phyloP scores from a whole-genome alignment of 2,329 filamentous ascomycete genomes.

The Talaromyces sp. region DNA sequence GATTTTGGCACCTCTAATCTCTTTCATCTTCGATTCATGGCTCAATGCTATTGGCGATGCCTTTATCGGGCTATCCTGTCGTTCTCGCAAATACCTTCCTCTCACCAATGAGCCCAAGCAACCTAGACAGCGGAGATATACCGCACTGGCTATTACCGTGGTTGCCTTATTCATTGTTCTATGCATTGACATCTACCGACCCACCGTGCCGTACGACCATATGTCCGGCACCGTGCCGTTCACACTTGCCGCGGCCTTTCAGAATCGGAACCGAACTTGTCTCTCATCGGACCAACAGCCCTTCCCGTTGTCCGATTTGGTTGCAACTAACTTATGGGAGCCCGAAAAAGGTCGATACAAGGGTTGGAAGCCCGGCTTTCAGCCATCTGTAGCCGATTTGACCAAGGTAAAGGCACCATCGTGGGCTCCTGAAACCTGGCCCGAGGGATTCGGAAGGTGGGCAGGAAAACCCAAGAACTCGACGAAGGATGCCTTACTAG shows the following conservation, averaged over 20 bases:
- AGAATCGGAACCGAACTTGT: not conserved
- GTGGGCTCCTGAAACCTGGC: slow-evolving; percentile 24
- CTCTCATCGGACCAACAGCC: slow-evolving; percentile 14
- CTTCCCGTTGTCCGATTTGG: slow-evolving; percentile 24
- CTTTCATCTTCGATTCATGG: slow-evolving; percentile 20
- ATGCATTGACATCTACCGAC: slow-evolving; percentile 22
- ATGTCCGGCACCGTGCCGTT: slow-evolving; percentile 29
- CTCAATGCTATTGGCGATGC: slow-evolving; percentile 20
- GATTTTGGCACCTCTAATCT: slow-evolving; percentile 19
- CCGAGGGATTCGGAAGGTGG: slow-evolving; percentile 27
- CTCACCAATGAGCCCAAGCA: slow-evolving; percentile 10
- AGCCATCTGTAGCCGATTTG: slow-evolving; percentile 13
- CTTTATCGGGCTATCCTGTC: slow-evolving; percentile 14
- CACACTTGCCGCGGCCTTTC: slow-evolving; percentile 21
- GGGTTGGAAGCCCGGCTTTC: slow-evolving; percentile 26
- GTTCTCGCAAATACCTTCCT: slow-evolving; percentile 16
- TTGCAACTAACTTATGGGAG: slow-evolving; percentile 27
- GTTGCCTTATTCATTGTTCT: not conserved
- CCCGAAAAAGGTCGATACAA: slow-evolving; percentile 24
- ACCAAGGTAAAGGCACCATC: slow-evolving; percentile 15
- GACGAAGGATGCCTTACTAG: not conserved
- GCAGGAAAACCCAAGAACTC: not conserved
- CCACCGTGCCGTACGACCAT: slow-evolving; percentile 26
- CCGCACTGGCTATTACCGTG: not conserved
- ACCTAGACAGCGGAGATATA: not conserved